Conservation (phyloP, 2,329 filamentous ascomycete genomes). For the Incumbomyces delicatus region DNA sequence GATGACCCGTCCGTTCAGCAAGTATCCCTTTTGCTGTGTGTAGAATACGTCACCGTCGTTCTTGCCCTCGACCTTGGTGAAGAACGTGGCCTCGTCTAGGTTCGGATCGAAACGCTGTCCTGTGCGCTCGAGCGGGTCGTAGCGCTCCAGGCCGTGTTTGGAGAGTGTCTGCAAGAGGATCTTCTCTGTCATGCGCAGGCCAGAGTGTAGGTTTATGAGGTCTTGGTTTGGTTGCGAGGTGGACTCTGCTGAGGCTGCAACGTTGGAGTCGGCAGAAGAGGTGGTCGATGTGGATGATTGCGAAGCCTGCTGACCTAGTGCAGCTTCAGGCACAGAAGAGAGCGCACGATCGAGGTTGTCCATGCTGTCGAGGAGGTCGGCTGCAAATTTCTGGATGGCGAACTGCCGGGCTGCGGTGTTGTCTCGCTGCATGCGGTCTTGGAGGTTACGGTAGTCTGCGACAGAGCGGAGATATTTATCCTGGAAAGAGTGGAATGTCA, state of each 20-base stretch:
- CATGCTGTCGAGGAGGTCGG: conserved; percentile 87
- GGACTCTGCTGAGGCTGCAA: conserved; percentile 30
- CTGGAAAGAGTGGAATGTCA: conserved; percentile 37
- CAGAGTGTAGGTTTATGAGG: conserved; percentile 70
- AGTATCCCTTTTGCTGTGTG: conserved; percentile 92
- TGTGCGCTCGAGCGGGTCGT: conserved; percentile 58
- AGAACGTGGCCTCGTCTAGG: conserved; percentile 91
- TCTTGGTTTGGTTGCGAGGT: conserved; percentile 53
- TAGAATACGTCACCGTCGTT: conserved; percentile 84
- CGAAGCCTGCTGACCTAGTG: conserved; percentile 42
- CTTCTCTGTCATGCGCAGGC: conserved; percentile 87
- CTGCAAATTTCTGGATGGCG: conserved; percentile 86
- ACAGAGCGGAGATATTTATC: conserved; percentile 90
- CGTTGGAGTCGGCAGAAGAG: conserved; percentile 13
- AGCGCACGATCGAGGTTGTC: conserved; percentile 97
- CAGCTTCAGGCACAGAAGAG: conserved; percentile 63
- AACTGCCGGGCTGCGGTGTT: conserved; percentile 81
- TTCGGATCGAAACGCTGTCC: conserved; percentile 92
- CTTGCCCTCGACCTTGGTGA: conserved; percentile 77
- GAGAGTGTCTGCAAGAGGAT: conserved; percentile 80
- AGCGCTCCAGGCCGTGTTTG: conserved; percentile 88
- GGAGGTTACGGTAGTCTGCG: conserved; percentile 95
- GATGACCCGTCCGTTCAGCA: conserved; percentile 79
- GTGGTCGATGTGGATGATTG: conserved; percentile 10
- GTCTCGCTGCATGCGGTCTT: conserved; percentile 87